Percentiles rank a stretch among this genome's conserved stretches.
phyloP scores from a whole-genome alignment of 2,329 filamentous ascomycete genomes.

The Tolypocladium capitatum region DNA sequence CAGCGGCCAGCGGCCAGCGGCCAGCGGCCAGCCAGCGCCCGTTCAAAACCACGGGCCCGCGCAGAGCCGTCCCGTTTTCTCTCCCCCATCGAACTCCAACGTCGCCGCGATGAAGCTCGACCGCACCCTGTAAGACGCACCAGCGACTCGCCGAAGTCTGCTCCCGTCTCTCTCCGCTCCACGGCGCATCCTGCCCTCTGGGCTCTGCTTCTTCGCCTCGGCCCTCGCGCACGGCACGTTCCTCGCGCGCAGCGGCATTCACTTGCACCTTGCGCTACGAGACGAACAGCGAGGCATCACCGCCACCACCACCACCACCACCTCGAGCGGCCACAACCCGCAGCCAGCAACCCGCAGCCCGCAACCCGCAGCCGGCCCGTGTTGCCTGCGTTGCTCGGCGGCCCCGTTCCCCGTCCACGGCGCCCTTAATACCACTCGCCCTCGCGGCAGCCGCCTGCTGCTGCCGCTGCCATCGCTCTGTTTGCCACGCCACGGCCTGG shows the following conservation, averaged over 20 bases:
- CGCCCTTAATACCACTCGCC: neutral
- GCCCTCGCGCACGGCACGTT: too few relatives aligned
- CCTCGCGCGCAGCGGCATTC: constrained; percentile 32
- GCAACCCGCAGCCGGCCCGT: neutral
- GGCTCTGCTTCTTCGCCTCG: constrained; percentile 7
- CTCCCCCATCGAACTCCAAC: constrained; percentile 33
- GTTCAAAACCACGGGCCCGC: constrained; percentile 18
- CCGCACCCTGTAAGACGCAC: constrained; percentile 34
- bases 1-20: neutral
- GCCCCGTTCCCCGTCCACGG: neutral
- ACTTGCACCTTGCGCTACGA: constrained; percentile 33
- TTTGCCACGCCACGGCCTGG: constrained; percentile 5
- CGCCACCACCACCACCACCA: neutral
- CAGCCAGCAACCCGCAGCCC: too few relatives aligned
- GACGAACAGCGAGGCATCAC: neutral
- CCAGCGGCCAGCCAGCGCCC: constrained; percentile 1
- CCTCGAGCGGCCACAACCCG: too few relatives aligned
- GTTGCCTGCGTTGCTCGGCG: neutral
- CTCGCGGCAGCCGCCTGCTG: neutral
- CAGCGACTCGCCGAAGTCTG: constrained; percentile 44
- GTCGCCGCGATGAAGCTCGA: constrained; percentile 40
- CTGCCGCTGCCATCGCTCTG: neutral
- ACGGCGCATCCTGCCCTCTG: constrained; percentile 20
- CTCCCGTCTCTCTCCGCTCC: constrained; percentile 29
- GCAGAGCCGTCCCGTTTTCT: constrained; percentile 13